phyloP scores from a whole-genome alignment of 192 early-diverging fungal species.

The Backusella circina region DNA sequence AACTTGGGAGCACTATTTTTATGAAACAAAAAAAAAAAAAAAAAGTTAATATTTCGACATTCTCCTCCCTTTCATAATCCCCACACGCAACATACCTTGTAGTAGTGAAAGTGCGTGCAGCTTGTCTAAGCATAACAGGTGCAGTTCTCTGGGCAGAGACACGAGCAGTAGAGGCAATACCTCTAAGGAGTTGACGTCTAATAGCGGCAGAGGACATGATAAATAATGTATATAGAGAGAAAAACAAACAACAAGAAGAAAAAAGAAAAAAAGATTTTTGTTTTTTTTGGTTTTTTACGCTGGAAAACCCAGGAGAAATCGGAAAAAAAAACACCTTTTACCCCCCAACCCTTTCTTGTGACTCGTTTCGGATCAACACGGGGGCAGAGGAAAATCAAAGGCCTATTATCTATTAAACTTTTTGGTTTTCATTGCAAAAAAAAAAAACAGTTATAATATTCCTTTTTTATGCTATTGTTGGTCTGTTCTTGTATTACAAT shows the following conservation, averaged over 20 bases:
- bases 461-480: background rate
- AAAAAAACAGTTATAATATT: constrained; percentile 5
- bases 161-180: constrained; percentile 22
- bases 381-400: background rate
- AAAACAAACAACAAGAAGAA: constrained; percentile 7
- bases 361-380: constrained; percentile 4
- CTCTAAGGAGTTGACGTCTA: constrained; percentile 31
- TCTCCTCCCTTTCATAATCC: background rate
- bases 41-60: background rate
- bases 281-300: constrained; percentile 5
- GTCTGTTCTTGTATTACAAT: background rate
- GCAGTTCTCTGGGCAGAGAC: constrained; percentile 24
- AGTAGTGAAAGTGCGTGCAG: constrained; percentile 40
- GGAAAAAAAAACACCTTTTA: background rate
- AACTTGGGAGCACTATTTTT: constrained; percentile 28
- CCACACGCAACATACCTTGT: constrained; percentile 14
- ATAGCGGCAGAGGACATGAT: constrained; percentile 27
- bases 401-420: background rate
- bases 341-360: background rate
- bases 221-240: background rate
- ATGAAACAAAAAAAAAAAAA: background rate
- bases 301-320: constrained; percentile 18
- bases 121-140: constrained; percentile 25
- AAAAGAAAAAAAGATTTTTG: background rate
- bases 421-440: background rate